Percentiles rank a stretch among this genome's conserved stretches.
Conservation (phyloP, 2,329 filamentous ascomycete genomes). For the Arachnomyces sp. region DNA sequence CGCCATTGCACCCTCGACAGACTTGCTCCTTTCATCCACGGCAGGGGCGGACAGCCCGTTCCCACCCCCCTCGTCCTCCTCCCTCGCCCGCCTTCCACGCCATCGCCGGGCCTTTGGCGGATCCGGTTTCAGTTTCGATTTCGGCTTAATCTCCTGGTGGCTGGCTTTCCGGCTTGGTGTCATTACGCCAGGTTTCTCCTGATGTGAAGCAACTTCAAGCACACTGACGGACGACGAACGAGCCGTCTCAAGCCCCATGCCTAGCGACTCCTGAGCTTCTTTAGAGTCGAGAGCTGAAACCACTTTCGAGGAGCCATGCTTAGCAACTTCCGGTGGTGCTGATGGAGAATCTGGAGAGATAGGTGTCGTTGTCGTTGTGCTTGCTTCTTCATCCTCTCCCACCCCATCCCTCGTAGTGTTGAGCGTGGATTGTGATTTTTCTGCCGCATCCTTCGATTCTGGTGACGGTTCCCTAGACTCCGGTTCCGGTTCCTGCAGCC, state of each 20-base stretch:
- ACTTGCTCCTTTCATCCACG: no score
- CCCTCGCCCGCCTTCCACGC: constrained; percentile 29
- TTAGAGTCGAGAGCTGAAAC: constrained; percentile 17
- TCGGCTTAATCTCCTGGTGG: not conserved
- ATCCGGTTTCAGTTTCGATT: constrained; percentile 30
- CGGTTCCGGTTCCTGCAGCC: constrained; percentile 32
- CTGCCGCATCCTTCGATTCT: constrained; percentile 8
- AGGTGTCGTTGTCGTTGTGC: constrained; percentile 21
- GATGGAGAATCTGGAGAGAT: constrained; percentile 40
- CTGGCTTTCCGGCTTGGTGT: constrained; percentile 60
- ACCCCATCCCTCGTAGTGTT: constrained; percentile 27
- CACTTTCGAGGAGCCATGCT: constrained; percentile 21
- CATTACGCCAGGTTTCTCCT: constrained; percentile 73
- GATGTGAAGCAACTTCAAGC: constrained; percentile 68
- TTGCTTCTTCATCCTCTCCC: constrained; percentile 22
- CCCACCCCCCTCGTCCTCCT: constrained; percentile 24
- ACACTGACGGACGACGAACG: constrained; percentile 69
- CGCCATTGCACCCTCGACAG: no score
- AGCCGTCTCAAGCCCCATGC: constrained; percentile 63
- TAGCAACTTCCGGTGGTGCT: constrained; percentile 28
- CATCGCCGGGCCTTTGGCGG: constrained; percentile 37
- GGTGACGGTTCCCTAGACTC: constrained; percentile 16
- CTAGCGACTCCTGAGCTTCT: constrained; percentile 38
- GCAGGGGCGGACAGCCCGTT: constrained; percentile 3
- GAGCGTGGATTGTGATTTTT: constrained; percentile 8